Evolutionary conservation across 2,329 filamentous ascomycete species (phyloP).

Genomic region (Monilinia polystroma): DNA sequence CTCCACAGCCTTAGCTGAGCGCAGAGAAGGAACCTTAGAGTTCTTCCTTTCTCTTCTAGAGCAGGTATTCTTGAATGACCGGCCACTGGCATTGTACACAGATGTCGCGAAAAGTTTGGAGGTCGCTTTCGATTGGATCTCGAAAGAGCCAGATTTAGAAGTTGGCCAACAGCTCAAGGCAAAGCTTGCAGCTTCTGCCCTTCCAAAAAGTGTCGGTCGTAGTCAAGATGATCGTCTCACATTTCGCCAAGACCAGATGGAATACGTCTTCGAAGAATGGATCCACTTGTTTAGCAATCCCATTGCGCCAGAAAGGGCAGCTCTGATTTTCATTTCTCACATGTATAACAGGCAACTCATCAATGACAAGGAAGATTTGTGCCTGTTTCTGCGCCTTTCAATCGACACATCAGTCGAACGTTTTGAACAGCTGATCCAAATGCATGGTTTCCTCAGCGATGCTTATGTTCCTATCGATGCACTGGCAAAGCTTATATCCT

Average conservation of each 20-base stretch:
- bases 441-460: conserved; percentile 58
- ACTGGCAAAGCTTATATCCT: conserved; percentile 74
- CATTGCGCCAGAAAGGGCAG: conserved; percentile 70
- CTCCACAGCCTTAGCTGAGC: conserved; percentile 68
- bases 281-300: conserved; percentile 75
- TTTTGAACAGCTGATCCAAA: conserved; percentile 68
- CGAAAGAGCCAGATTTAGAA: conserved; percentile 65
- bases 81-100: conserved; percentile 74
- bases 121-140: conserved; percentile 77
- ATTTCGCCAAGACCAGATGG: conserved; percentile 76
- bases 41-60: conserved; percentile 80
- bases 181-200: conserved; percentile 56
- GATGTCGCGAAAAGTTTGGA: conserved; percentile 85
- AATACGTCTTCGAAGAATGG: conserved; percentile 97
- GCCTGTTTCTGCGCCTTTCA: conserved; percentile 75
- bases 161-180: conserved; percentile 70
- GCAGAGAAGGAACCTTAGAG: conserved; percentile 70
- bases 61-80: conserved; percentile 73
- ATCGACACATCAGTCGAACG: conserved; percentile 76
- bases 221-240: conserved; percentile 57
- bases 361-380: conserved; percentile 71
- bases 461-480: conserved; percentile 69
- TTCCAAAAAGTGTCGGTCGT: conserved; percentile 53
- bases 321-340: conserved; percentile 78
- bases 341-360: conserved; percentile 74